Evolutionary conservation across 2,329 filamentous ascomycete genomes (phyloP).

Genomic region (Monilinia fructicola): DNA sequence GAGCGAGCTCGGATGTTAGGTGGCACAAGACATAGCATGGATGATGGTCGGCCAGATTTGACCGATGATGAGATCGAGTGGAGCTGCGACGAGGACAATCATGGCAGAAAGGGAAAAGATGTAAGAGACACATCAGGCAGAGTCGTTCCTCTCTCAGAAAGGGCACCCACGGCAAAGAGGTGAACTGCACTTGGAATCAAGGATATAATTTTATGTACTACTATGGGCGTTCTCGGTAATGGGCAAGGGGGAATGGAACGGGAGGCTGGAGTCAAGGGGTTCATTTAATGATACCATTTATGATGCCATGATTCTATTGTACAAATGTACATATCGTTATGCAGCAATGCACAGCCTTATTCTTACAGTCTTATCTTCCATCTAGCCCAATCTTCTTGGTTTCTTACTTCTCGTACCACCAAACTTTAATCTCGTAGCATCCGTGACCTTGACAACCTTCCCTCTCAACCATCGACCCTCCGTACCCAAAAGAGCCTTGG

Average conservation of each 20-base stretch:
- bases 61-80: constrained; percentile 42
- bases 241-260: constrained; percentile 25
- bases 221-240: constrained; percentile 27
- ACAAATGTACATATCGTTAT: constrained; percentile 21
- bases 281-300: constrained; percentile 32
- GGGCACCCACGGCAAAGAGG: constrained; percentile 45
- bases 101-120: constrained; percentile 42
- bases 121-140: constrained; percentile 53
- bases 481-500: constrained; percentile 82
- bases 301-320: constrained; percentile 26
- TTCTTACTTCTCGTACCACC: constrained; percentile 86
- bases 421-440: constrained; percentile 90
- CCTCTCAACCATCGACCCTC: constrained; percentile 76
- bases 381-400: constrained; percentile 68
- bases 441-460: constrained; percentile 76
- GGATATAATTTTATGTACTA: constrained; percentile 11
- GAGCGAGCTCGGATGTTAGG: constrained; percentile 61
- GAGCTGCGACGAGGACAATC: constrained; percentile 50
- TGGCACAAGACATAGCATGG: constrained; percentile 37
- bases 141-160: constrained; percentile 52
- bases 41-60: constrained; percentile 27
- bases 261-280: constrained; percentile 22
- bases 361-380: not conserved
- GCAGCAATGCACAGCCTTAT: constrained; percentile 24
- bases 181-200: constrained; percentile 22